Evolutionary conservation across 257 asterid species (phyloP).

Genomic region (Thymus quinquecostatus): DNA sequence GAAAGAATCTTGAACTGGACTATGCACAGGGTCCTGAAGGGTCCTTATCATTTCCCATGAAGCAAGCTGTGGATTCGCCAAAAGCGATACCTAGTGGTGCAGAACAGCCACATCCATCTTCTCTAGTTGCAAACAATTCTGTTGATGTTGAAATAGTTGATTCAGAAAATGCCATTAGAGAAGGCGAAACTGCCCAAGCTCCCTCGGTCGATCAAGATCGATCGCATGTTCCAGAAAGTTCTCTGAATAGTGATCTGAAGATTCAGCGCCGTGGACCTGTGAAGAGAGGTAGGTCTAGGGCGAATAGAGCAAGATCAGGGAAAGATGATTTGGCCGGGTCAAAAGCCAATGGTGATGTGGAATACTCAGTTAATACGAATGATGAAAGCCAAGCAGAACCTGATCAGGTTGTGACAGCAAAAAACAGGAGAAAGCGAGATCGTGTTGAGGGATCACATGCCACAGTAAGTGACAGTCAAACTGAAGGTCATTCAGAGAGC

Average conservation of each 20-base stretch:
- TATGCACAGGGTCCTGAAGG: conserved; percentile 43
- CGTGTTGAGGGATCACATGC: conserved; percentile 49
- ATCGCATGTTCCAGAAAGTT: conserved; percentile 38
- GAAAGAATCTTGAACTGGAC: conserved; percentile 62
- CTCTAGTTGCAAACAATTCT: conserved; percentile 56
- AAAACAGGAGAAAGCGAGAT: conserved; percentile 64
- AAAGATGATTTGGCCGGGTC: conserved; percentile 44
- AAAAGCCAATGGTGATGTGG: conserved; percentile 54
- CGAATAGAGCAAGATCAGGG: conserved; percentile 41
- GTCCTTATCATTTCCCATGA: conserved; percentile 34
- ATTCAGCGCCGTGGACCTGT: conserved; percentile 38
- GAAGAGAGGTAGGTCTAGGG: conserved; percentile 46
- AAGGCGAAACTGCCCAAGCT: conserved; percentile 51
- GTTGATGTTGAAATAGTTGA: conserved; percentile 51
- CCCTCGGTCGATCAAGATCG: conserved; percentile 50
- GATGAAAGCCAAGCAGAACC: conserved; percentile 67
- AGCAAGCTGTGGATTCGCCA: conserved; percentile 36
- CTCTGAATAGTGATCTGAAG: conserved; percentile 50
- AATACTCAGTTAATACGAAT: conserved; percentile 48
- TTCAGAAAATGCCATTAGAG: conserved; percentile 48
- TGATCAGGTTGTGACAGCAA: conserved; percentile 44
- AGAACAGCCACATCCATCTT: conserved; percentile 51
- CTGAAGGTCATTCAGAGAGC: conserved; percentile 75
- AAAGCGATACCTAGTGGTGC: conserved; percentile 40
- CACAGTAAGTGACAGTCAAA: conserved; percentile 62